Evolutionary conservation across 495 filamentous ascomycete genomes (phyloP).

Genomic region (Paragyromitra xinjiangensis): DNA sequence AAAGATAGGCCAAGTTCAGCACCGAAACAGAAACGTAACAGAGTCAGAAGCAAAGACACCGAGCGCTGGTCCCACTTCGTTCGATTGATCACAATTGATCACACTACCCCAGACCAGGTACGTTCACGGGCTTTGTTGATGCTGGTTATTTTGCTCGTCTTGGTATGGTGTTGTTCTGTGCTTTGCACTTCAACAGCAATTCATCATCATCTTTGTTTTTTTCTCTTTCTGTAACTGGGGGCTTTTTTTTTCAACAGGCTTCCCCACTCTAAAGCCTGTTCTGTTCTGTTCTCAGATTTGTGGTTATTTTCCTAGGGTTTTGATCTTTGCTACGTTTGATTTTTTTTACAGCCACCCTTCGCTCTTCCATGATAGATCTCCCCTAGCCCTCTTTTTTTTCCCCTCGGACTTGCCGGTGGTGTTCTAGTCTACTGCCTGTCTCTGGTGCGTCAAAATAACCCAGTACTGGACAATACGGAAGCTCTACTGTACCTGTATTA

Average conservation of each 20-base stretch:
- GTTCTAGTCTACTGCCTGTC: conserved; percentile 44
- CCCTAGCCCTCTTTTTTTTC: conserved; percentile 44
- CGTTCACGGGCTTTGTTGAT: conserved; percentile 51
- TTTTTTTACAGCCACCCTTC: conserved; percentile 41
- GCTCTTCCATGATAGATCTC: conserved; percentile 48
- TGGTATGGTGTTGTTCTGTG: conserved; percentile 49
- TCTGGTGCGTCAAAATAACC: conserved; percentile 37
- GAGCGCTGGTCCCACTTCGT: conserved; percentile 54
- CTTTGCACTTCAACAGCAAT: conserved; percentile 49
- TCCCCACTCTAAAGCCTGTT: conserved; percentile 51
- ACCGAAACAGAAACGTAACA: conserved; percentile 57
- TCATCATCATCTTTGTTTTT: conserved; percentile 46
- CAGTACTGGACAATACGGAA: conserved; percentile 42
- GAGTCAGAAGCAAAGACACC: conserved; percentile 56
- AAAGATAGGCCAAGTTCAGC: conserved; percentile 46
- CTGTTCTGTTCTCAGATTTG: conserved; percentile 46
- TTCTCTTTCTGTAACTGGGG: conserved; percentile 45
- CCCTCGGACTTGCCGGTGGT: conserved; percentile 44
- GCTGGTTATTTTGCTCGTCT: conserved; percentile 51
- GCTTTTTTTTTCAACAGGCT: conserved; percentile 47
- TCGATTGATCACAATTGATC: conserved; percentile 55
- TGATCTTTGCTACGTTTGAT: conserved; percentile 31
- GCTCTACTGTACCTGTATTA: conserved; percentile 48
- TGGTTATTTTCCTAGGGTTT: conserved; percentile 43
- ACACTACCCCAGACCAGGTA: conserved; percentile 51